Evolutionary conservation across 2,329 filamentous ascomycete genomes (phyloP), one percentile per base, ranked within the genome.

Genomic region (Ophiocordyceps sinensis): DNA sequence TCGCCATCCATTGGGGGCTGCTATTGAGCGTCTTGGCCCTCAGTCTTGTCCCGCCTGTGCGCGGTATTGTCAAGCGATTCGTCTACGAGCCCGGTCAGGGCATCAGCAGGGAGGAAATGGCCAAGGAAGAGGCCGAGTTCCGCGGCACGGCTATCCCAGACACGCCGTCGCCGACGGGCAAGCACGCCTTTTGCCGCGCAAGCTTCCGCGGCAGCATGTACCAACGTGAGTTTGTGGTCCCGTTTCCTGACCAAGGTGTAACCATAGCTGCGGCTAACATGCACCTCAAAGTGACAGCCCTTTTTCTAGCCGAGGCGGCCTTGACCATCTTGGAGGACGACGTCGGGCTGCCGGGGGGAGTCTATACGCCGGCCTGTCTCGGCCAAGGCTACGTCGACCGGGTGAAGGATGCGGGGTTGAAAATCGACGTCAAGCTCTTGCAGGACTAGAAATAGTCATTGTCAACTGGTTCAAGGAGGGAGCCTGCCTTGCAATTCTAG

Each of bases 311-410:
- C 2, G 70, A 85, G 50, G 82, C 72, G 12, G 82, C 81, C 4
- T 61, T 73, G 32, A 76, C 77, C 0, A 63, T 88, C 28, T 61
- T 86, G 14, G 67, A 80, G 43, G 78, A 82, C 32, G 68, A 77
- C 13, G 61, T 75, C 12, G 58, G 68, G 30, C 61, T 85, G 12
- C 67, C 66, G 2, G 82, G 82, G 15, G 83, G 82, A 3, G 63
- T 85, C 21, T 74, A 83, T 46, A 88, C 84, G 1, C 77, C 83
- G 1, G 79, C 82, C 1, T 82, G 74, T 41, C 62, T 88, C 3
- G 83, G 83, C 1, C 75, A 80, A 49, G 62, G 67, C 10, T 82
- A 75, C 52, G 64, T 86, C 44, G 74, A 85, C 51, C 67, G 79
- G 13, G 51, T 85, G 34, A 63, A 72, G 30, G 65, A 68, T 29